Evolutionary conservation across 495 filamentous ascomycete species (phyloP).

Genomic region (Aspergillus incahuasiensis): DNA sequence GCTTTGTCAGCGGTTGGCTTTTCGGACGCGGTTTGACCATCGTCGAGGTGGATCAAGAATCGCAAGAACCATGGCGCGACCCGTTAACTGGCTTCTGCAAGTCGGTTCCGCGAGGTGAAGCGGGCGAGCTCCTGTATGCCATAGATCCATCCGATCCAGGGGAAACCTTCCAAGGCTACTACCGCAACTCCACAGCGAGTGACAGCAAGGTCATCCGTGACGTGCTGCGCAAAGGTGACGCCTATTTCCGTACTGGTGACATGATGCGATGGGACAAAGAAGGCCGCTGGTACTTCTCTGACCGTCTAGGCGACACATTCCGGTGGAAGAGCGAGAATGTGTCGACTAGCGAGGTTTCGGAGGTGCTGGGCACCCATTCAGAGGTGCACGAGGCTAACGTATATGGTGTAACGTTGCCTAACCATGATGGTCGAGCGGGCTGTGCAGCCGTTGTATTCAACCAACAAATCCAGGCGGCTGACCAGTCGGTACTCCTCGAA

Average conservation of each 20-base stretch:
- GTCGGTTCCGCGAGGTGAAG: slow-evolving; percentile 52
- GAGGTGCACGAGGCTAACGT: slow-evolving; percentile 76
- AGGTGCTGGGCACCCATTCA: slow-evolving; percentile 63
- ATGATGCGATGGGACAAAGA: slow-evolving; percentile 67
- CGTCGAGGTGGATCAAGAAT: slow-evolving; percentile 68
- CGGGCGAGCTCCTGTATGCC: slow-evolving; percentile 75
- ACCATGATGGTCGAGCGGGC: slow-evolving; percentile 82
- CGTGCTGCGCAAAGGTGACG: slow-evolving; percentile 76
- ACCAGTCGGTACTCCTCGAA: slow-evolving; percentile 22
- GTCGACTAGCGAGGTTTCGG: slow-evolving; percentile 70
- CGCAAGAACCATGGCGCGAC: slow-evolving; percentile 65
- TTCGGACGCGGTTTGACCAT: slow-evolving; percentile 49
- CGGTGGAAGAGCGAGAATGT: slow-evolving; percentile 96
- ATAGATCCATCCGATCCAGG: slow-evolving; percentile 63
- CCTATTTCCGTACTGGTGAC: slow-evolving; percentile 84
- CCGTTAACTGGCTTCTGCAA: slow-evolving; percentile 69
- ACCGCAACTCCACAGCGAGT: slow-evolving; percentile 68
- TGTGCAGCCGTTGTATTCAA: slow-evolving; percentile 68
- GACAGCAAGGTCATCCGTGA: slow-evolving; percentile 73
- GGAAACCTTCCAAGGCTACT: slow-evolving; percentile 80
- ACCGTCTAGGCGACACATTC: slow-evolving; percentile 92
- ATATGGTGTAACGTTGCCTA: slow-evolving; percentile 77
- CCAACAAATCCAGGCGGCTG: slow-evolving; percentile 33
- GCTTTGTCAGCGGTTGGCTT: slow-evolving; percentile 53
- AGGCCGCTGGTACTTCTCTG: slow-evolving; percentile 76